Evolutionary conservation across 2,329 filamentous ascomycete species (phyloP), one percentile per base, ranked within the genome.

Genomic region (Alternaria triticimaculans): DNA sequence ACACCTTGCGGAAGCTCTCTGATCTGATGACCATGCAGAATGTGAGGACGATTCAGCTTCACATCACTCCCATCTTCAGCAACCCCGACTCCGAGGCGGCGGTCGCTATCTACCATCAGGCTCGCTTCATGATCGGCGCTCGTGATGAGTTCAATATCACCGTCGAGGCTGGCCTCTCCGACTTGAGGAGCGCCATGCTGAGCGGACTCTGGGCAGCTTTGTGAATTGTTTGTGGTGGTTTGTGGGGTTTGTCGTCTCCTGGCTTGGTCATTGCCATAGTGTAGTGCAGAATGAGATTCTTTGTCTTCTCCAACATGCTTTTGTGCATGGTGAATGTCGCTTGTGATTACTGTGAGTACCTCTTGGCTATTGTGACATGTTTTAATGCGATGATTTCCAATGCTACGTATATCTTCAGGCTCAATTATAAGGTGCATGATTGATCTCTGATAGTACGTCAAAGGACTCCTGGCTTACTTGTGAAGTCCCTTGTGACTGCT

Each of bases 1-100:
- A 60, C 20, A 33, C 60, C 6, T 60, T 72, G 6, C 50, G 21
- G 4, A n/a, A 33, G 12, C 61, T 72, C 33, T 66, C 65, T 6
- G 37, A 41, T 18, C 37, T 41, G 37, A 18, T 49, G 12, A 11
- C 53, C 12, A 33, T 57, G 23, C 55, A 23, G 6, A 55, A 45
- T 10, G 55, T 72, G 4, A 20, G 43, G 12, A 20, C 43, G 10
- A 60, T 72, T 3, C 55, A 67, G 1, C 54, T 72, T 7, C 46
- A 59, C 51, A 58, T 71, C 12, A 12, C 28, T 23, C 21, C 53
- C 3, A 23, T 63, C 20, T 66, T 67, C 33, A n/a, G 28, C 14
- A 14, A n/a, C 25, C 10, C 21, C 18, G 20, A 63, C 1, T 8
- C 43, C 12, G 26, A 59, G n/a, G 33, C 28, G 11, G 54, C 46